Evolutionary conservation across 2,329 filamentous ascomycete genomes (phyloP), one percentile per base, ranked within the genome.

Genomic region (Phyllachora maydis): DNA sequence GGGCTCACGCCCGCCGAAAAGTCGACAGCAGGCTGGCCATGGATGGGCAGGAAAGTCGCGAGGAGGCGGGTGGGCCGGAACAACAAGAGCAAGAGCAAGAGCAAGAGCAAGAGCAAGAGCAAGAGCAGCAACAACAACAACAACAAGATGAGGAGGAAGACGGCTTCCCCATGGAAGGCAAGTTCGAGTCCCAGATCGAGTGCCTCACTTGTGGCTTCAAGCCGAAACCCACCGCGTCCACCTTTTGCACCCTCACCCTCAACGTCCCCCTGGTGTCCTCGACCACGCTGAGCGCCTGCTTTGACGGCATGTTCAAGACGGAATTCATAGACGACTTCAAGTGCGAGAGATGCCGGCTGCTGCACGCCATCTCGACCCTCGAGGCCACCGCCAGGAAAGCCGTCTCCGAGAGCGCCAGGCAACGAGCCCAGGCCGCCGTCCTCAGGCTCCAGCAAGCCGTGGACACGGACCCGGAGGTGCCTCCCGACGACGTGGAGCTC

Each of bases 251-350:
- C 11, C 52, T 98, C 32, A 95, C 85, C 2, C 54, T 98, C 25
- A 81, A 82, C 37, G 88, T 98, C 4, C 88, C 88, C 0, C 78
- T 88, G 42, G 65, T 72, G 30, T 69, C 61, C 23, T 75, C 78
- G 3, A 83, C 83, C 1, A 74, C 79, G 0, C 59, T 98, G 10
- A 82, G 75, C 40, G 60, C 70, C 6, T 98, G 88, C 46, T 88
- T 98, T 37, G 88, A 98, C 38, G 77, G 77, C 19, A 73, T 93
- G 47, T 72, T 98, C 35, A 92, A 92, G 49, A 81, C 79, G 1
- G 88, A 98, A 46, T 75, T 82, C 42, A 93, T 98, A 33, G 85
- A 95, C 32, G 88, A 92, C 43, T 98, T 90, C 56, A 83, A 78
- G 35, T 98, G 88, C 50, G 88, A 93, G 38, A 77, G 71, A 48